Evolutionary conservation across 164 flowering plant species (phyloP).

Genomic region (Nelumbo lutea): DNA sequence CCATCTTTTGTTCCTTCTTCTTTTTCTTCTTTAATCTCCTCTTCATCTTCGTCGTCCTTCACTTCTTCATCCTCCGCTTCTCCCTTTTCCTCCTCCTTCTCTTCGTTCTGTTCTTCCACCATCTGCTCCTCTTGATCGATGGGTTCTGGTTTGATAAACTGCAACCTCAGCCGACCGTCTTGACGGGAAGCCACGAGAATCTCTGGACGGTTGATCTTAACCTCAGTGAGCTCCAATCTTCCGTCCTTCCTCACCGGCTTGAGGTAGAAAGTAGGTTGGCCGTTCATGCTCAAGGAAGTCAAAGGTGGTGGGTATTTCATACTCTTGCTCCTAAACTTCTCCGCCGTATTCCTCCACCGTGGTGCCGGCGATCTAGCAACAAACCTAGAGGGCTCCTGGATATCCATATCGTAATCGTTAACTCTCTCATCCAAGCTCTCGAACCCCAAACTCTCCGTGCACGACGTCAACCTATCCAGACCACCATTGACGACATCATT

Average conservation of each 20-base stretch:
- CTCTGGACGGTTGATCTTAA: constrained; percentile 39
- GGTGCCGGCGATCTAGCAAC: neutral
- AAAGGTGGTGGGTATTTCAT: constrained; percentile 54
- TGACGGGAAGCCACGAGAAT: constrained; percentile 36
- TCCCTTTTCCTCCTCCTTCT: constrained; percentile 1
- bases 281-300: constrained; percentile 37
- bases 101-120: constrained; percentile 6
- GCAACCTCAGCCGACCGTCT: constrained; percentile 51
- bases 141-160: constrained; percentile 27
- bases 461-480: constrained; percentile 38
- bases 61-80: constrained; percentile 6
- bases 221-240: constrained; percentile 39
- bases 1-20: constrained; percentile 1
- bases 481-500: constrained; percentile 27
- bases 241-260: constrained; percentile 52
- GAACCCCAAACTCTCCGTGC: constrained; percentile 63
- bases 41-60: neutral
- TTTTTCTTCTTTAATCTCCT: constrained; percentile 3
- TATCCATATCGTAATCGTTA: neutral
- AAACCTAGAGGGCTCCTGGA: too few relatives aligned
- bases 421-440: constrained; percentile 49
- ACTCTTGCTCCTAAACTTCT: constrained; percentile 10
- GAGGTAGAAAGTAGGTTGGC: constrained; percentile 38
- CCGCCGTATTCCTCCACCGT: constrained; percentile 9
- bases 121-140: constrained; percentile 15